Conservation (phyloP, 345 rosid species). For the Euphorbia tirucalli region DNA sequence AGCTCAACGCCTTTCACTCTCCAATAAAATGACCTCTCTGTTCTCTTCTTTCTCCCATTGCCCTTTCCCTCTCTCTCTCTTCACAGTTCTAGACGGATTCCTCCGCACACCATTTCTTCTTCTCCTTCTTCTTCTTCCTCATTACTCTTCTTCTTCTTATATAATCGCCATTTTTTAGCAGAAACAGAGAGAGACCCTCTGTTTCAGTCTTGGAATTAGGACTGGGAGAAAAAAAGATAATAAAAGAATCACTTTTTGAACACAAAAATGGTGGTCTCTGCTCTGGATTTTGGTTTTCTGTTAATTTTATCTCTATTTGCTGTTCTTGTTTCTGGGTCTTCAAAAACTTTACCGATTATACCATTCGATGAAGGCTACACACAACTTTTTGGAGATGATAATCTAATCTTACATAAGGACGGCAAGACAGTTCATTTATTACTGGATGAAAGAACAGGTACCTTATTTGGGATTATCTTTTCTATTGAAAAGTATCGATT, state of each 20-base stretch:
- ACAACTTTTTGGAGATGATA: conserved; percentile 86
- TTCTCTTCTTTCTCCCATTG: conserved; percentile 12
- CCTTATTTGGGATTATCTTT: not conserved
- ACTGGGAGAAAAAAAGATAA: too few species aligned
- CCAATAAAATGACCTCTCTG: conserved; percentile 29
- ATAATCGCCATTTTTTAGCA: not conserved
- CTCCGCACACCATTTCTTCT: conserved; percentile 12
- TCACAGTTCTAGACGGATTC: not conserved
- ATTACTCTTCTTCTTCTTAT: conserved; percentile 10
- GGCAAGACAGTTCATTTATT: conserved; percentile 80
- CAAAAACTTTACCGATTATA: conserved; percentile 44
- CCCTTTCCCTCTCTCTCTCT: conserved; percentile 23
- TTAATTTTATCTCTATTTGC: conserved; percentile 37
- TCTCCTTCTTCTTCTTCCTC: conserved; percentile 18
- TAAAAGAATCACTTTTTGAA: not conserved
- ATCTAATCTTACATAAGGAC: conserved; percentile 65
- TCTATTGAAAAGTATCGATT: not conserved
- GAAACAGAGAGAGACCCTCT: not conserved
- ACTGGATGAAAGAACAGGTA: conserved; percentile 92
- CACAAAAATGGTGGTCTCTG: conserved; percentile 33
- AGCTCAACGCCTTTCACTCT: conserved; percentile 37
- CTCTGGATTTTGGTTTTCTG: conserved; percentile 24
- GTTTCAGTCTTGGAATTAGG: not conserved
- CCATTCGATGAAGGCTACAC: conserved; percentile 89
- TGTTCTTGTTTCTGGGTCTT: conserved; percentile 57